Base-by-base conservation (phyloP, 176 grass and related monocot genomes). In the Neostapfia colusana region DNA sequence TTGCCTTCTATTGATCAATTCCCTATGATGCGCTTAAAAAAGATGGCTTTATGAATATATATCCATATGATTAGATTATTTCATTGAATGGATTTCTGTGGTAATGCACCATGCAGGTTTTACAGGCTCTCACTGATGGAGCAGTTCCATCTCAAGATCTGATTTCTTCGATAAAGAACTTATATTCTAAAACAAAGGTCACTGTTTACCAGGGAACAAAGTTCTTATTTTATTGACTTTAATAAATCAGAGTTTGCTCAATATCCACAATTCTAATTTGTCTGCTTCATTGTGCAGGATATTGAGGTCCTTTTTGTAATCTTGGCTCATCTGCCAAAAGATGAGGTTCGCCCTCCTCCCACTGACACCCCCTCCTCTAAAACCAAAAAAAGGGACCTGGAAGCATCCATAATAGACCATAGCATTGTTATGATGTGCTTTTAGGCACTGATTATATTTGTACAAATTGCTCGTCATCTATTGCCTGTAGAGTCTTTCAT, bases 121-220 rank as follows among this genome's bases (percentile, higher is more conserved):
- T 97, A 81, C 88, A 97, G 59, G 86, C 86, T 34, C 82, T 97
- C 60, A 93, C 94, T 72, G 86, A 91, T 83, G 91, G 76, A 60
- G 63, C 55, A 38, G 55, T 78, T 69, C 94, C 94, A 76, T 97
- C 89, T 58, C 86, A 85, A 76, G 94, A 97, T 81, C 44, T 97
- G 68, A 91, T 91, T 67, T 87, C 83, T 51, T 88, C 94, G 16
- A 81, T 97, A 21, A 91, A 89, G 79, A 97, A 91, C 24, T 88
- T 97, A 26, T 88, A 91, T 80, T 90, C 91, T 2, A 97, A 89
- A 88, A 81, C 81, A 28, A 93, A 97, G 94, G 94, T 97, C 53
- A 13, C 57, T 60, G 84, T 18, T 72, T 41, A 58, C 12, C 46
- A 59, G 68, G 77, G 44, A 18, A 44, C 12, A 49, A 56, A 72